Base-by-base conservation (phyloP, 2,329 filamentous ascomycete genomes). In the Stachybotrys chlorohalonatus region DNA sequence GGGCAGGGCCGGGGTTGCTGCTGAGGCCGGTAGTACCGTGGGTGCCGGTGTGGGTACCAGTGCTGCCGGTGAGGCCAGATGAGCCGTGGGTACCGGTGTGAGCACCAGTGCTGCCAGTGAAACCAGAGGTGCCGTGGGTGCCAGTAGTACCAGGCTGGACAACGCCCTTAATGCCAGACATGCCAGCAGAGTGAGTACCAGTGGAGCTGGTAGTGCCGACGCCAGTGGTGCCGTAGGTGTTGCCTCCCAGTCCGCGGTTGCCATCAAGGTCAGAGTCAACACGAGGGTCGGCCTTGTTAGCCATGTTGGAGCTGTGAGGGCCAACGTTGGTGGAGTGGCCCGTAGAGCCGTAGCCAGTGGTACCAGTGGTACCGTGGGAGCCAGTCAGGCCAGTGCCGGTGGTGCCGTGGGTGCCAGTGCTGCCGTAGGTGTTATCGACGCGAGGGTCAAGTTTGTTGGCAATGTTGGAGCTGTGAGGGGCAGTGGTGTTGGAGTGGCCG, bases 191-290 rank as follows among this genome's bases (percentile, higher is more conserved):
- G 31, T 70, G 61, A 57, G 54, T 74, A 66, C 31, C 68, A 69
- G 57, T 75, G 7, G 69, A 68, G 56, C 55, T 52, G 15, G 57
- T 56, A 11, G 56, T 58, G 45, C 70, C 60, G 49, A 52, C 46
- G 7, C 51, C 52, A 24, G 46, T 54, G 45, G 61, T 55, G 32
- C 57, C 57, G 47, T 55, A 52, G 6, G 59, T 56, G 45, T 52
- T 56, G 36, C 59, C 54, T 56, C 61, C 61, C 16, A 59, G 52
- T 7, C 66, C 66, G 55, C 36, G 36, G 36, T 13, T 42, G 36
- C 36, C 36, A 82, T 77, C 49, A n/a, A 75, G 69, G 63, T 83
- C 78, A 6, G 75, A 78, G 62, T 83, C 79, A 47, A 81, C 68
- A 15, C 78, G 70, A 24, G 78, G 78, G 60, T 82, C 79, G 7